phyloP scores from a whole-genome alignment of 192 early-diverging fungal genomes.

The Pecoramyces ruminantium region DNA sequence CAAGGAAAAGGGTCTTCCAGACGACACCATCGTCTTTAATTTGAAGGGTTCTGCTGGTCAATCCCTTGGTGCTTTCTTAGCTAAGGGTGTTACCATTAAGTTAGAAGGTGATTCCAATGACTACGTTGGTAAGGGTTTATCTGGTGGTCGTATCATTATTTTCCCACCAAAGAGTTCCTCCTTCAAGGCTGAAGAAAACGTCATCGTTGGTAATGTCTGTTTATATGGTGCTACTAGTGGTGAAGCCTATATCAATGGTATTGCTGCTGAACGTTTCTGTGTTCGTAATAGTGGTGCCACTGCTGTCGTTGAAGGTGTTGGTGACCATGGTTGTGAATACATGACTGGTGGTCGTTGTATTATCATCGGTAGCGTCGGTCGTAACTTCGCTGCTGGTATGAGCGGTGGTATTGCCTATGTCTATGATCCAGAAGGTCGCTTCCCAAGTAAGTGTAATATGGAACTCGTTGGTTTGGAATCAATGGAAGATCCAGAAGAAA shows the following conservation, averaged over 20 bases:
- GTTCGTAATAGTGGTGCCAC: conserved; percentile 96
- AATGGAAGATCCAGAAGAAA: conserved; percentile 58
- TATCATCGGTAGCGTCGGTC: conserved; percentile 71
- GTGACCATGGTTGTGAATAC: conserved; percentile 99
- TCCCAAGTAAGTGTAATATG: conserved; percentile 60
- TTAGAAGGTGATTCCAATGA: conserved; percentile 97
- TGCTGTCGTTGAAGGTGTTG: conserved; percentile 88
- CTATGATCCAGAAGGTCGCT: conserved; percentile 45
- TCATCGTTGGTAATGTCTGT: conserved; percentile 94
- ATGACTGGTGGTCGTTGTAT: conserved; percentile 95
- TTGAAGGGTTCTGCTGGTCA: conserved; percentile 89
- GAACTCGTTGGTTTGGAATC: conserved; percentile 83
- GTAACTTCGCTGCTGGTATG: conserved; percentile 99
- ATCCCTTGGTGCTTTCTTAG: conserved; percentile 87
- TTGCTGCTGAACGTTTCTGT: conserved; percentile 93
- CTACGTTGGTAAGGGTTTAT: conserved; percentile 97
- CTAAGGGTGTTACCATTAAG: conserved; percentile 71
- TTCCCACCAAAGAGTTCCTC: conserved; percentile 67
- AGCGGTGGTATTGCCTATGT: conserved; percentile 93
- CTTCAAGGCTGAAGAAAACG: conserved; percentile 73
- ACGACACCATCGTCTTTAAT: conserved; percentile 70
- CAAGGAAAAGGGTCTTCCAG: conserved; percentile 69
- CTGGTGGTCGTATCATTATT: conserved; percentile 75
- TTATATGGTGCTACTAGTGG: conserved; percentile 92
- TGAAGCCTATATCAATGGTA: conserved; percentile 75